Base-by-base conservation (phyloP, 768 basidiomycete genomes). In the Lactarius indigo region DNA sequence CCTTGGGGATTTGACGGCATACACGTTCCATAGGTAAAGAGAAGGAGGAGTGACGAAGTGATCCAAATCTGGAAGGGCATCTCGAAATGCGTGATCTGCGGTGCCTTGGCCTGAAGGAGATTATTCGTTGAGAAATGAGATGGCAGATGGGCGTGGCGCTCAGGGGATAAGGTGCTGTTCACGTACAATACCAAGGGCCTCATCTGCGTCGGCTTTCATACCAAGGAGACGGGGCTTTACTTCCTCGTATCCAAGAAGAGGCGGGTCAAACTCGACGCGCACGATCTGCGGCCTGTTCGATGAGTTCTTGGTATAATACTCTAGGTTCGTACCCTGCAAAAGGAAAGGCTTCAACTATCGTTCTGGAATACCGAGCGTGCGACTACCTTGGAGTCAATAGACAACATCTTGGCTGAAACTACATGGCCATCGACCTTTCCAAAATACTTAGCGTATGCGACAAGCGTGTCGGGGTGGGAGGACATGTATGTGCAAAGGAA, bases 401-500 rank as follows among this genome's bases (percentile, higher is more conserved):
- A 78, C 10, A 81, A 81, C 91, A 92, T 90, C 74, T 86, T 81
- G 9, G 90, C 91, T n/a, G 82, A 82, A 2, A 76, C 75, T 20
- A 91, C 82, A 44, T 78, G 78, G 33, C 82, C 81, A 26, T 78
- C 71, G 13, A 91, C 81, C 69, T 88, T 86, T 10, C 88, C 90
- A 71, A 82, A 91, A 81, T 88, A 84, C 69, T 87, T 90, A 50
- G 89, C 90, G 70, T 92, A 94, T 3, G 90, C 90, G 41, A 94
- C 90, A 70, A 94, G 79, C 1, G 92, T 93, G 73, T 93, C 91
- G 0, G 89, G 89, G 72, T 93, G 92, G 68, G 79, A 86, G 35
- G 84, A 87, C 92, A 93, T 94, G 79, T 94, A 94, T 84, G 86
- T 89, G 74, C 85, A 84, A 52, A 94, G 81, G 74, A 92, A 94